Percentiles rank a stretch among this genome's conserved stretches.
These are phyloP conservation scores for Malassezia obtusa DNA, from an alignment of 1,284 basidiomycete genomes.

Conservation along the genomic window DNA sequence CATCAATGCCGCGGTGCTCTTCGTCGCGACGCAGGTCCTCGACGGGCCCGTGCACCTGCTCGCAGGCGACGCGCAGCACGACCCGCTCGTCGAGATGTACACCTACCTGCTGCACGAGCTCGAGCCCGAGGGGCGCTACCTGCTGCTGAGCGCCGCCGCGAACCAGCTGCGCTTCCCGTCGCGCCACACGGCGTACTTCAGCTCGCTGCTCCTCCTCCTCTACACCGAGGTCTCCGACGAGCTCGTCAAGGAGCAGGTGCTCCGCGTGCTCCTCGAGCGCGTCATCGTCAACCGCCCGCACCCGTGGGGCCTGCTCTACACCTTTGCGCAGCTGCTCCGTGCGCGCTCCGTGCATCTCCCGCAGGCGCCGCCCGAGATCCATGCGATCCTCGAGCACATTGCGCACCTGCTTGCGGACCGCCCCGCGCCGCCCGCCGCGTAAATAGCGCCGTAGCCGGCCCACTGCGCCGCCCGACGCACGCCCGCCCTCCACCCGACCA, in stretches of 20 bases:
- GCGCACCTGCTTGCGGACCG: conserved; percentile 19
- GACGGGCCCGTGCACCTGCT: conserved; percentile 54
- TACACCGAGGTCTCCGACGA: conserved; percentile 65
- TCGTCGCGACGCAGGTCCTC: conserved; percentile 78
- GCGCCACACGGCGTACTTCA: conserved; percentile 60
- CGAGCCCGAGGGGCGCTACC: conserved; percentile 92
- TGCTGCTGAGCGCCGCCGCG: conserved; percentile 77
- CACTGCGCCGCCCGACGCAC: not conserved
- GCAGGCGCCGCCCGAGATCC: conserved; percentile 40
- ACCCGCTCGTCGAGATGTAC: conserved; percentile 70
- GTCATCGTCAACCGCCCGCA: conserved; percentile 88
- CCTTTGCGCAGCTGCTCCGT: conserved; percentile 75
- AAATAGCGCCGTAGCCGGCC: not conserved
- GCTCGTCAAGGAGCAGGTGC: conserved; percentile 77
- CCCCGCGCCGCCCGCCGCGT: not conserved
- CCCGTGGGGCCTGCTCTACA: conserved; percentile 89
- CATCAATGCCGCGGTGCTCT: conserved; percentile 88
- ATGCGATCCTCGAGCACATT: conserved; percentile 42
- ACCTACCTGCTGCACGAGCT: conserved; percentile 63
- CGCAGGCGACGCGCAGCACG: conserved; percentile 65
- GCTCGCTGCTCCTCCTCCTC: conserved; percentile 72
- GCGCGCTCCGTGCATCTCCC: conserved; percentile 27
- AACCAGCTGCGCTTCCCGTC: conserved; percentile 67
- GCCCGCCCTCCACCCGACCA: not conserved
- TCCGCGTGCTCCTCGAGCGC: conserved; percentile 80